Evolutionary conservation across 352 stramenopile species (phyloP), one percentile per base, ranked within the genome.

Genomic region (Pythium inflatum): DNA sequence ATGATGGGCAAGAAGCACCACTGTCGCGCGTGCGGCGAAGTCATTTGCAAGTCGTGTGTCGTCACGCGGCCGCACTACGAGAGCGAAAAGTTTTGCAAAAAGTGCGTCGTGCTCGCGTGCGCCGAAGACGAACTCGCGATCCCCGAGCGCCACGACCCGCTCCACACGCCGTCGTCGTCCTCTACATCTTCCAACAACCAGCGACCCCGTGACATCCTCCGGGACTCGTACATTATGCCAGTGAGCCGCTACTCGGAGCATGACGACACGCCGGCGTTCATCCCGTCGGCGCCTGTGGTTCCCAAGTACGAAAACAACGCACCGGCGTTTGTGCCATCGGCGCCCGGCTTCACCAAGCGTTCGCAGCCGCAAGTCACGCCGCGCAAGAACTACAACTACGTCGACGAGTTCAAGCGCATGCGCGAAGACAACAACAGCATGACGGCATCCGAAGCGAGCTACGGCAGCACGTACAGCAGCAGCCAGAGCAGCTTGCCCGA

Each of bases 1-100:
- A 78, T 92, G 62, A 62, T 92, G n/a, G 80, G 78, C 30, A 92
- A 91, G 77, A 94, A 94, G 68, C 65, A 72, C 65, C 81, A 92
- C 70, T 94, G 87, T 64, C 83, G 82, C 50, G 77, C 81, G 28
- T 94, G 87, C 41, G 87, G 87, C 36, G 87, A 94, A 69, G 82
- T 94, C 34, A 74, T 86, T 2, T 94, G 87, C 70, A 91, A 87
- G 75, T 88, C 84, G 41, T 93, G 86, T 71, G 76, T 90, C 27
- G 82, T 92, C 48, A 82, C 69, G 27, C 84, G 82, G 0, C 48
- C 64, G 13, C 36, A 63, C 31, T 76, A 74, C 18, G 79, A 87
- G n/a, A 74, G 77, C 9, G 74, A 65, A 62, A 92, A 89, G 73
- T 90, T 92, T 55, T 92, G 84, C 70, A 91, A 85, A 33, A 88